Percentiles rank a stretch among this genome's conserved stretches.
Conservation (phyloP, 2,329 filamentous ascomycete species). For the Nemania serpens region DNA sequence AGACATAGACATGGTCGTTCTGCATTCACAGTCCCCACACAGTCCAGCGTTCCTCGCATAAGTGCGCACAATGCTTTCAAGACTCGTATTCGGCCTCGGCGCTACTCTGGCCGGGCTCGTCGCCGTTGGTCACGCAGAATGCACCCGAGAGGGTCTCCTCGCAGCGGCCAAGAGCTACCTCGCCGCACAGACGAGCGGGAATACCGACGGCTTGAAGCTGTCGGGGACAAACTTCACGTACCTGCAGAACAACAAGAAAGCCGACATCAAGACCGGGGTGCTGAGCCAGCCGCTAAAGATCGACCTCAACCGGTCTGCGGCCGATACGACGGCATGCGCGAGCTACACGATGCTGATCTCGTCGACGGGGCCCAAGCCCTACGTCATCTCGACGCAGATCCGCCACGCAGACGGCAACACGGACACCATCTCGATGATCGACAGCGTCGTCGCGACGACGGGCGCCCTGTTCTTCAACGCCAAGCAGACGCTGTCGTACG, state of each 20-base stretch:
- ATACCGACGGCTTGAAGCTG: conserved; percentile 29
- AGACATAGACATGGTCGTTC: neutral
- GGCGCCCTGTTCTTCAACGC: conserved; percentile 46
- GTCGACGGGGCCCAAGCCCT: conserved; percentile 38
- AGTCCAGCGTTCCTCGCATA: neutral
- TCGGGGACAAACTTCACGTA: conserved; percentile 38
- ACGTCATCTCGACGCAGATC: conserved; percentile 44
- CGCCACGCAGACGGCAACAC: conserved; percentile 37
- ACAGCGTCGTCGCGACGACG: conserved; percentile 44
- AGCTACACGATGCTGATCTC: conserved; percentile 46
- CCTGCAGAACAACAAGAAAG: conserved; percentile 37
- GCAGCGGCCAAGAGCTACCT: conserved; percentile 39
- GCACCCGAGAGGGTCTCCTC: conserved; percentile 38
- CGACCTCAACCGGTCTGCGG: conserved; percentile 37
- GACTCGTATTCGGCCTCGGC: conserved; percentile 10
- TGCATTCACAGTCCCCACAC: neutral
- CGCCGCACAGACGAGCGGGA: conserved; percentile 35
- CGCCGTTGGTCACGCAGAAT: conserved; percentile 29
- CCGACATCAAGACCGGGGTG: conserved; percentile 33
- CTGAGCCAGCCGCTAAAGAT: conserved; percentile 35
- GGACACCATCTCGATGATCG: conserved; percentile 38
- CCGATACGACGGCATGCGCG: conserved; percentile 37
- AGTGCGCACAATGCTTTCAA: conserved; percentile 6
- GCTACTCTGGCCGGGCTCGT: conserved; percentile 9
- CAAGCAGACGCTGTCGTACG: conserved; percentile 40